Percentiles rank a stretch among this genome's conserved stretches.
phyloP scores from a whole-genome alignment of 768 basidiomycete genomes.

The Boletus fagicola region DNA sequence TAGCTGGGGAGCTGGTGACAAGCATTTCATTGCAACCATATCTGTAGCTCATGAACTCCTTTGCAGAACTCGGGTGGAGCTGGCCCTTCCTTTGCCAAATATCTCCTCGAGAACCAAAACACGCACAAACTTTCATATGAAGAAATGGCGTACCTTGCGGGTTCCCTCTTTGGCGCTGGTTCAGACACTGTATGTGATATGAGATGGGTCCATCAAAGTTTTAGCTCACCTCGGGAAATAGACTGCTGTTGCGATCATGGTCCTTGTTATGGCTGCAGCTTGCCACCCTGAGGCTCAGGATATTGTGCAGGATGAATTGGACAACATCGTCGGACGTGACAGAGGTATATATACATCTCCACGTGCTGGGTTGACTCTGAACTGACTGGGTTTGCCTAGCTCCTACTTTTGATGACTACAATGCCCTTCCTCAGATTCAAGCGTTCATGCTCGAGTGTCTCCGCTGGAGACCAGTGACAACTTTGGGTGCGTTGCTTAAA shows the following conservation, averaged over 20 bases:
- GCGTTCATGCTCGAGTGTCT: conserved; percentile 43
- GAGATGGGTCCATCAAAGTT: not conserved
- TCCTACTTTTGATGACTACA: conserved; percentile 41
- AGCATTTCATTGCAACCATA: not conserved
- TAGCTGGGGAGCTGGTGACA: conserved; percentile 44
- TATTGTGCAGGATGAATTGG: conserved; percentile 54
- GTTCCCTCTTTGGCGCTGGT: conserved; percentile 65
- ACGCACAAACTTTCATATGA: conserved; percentile 53
- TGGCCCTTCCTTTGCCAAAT: conserved; percentile 51
- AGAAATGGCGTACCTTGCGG: conserved; percentile 62
- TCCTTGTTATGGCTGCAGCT: conserved; percentile 57
- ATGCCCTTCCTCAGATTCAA: conserved; percentile 36
- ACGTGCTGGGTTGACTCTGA: not conserved
- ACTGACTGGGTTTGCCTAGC: conserved; percentile 22
- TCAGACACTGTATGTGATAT: conserved; percentile 50
- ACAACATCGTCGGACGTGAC: conserved; percentile 48
- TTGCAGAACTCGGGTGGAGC: conserved; percentile 23
- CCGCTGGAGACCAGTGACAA: conserved; percentile 42
- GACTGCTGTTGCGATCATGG: conserved; percentile 57
- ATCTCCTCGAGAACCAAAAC: conserved; percentile 54
- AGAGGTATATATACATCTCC: conserved; percentile 23
- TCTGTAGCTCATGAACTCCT: not conserved
- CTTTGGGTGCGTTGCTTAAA: conserved; percentile 23
- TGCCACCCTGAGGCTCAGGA: conserved; percentile 52
- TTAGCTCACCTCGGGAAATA: conserved; percentile 9